Evolutionary conservation across 2,329 filamentous ascomycete species (phyloP).

Genomic region (Ceratocystiopsis brevicomis): DNA sequence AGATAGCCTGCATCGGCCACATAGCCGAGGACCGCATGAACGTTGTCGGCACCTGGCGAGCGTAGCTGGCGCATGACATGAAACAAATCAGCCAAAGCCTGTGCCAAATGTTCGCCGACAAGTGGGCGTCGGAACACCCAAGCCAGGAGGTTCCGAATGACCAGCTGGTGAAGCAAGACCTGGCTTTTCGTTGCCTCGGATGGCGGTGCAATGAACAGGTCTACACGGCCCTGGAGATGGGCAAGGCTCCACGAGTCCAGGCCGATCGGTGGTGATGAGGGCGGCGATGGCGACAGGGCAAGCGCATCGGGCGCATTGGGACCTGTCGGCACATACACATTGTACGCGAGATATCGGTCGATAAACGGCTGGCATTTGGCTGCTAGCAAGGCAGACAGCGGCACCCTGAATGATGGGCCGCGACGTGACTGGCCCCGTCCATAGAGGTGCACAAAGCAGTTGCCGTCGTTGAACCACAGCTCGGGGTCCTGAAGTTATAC

Average conservation of each 20-base stretch:
- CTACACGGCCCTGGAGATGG: constrained; percentile 18
- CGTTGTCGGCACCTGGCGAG: constrained; percentile 32
- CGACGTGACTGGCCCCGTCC: constrained; percentile 42
- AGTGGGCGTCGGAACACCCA: constrained; percentile 47
- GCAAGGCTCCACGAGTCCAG: constrained; percentile 8
- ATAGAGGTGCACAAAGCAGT: constrained; percentile 54
- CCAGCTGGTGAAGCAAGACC: constrained; percentile 43
- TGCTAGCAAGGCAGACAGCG: constrained; percentile 35
- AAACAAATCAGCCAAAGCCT: constrained; percentile 43
- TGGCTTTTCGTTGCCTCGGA: constrained; percentile 30
- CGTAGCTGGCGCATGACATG: constrained; percentile 46
- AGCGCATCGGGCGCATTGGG: neutral
- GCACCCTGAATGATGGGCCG: constrained; percentile 49
- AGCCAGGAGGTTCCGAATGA: constrained; percentile 58
- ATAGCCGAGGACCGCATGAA: constrained; percentile 43
- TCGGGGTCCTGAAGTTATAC: constrained; percentile 42
- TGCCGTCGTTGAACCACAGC: constrained; percentile 47
- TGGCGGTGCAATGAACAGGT: constrained; percentile 55
- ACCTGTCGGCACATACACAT: constrained; percentile 9
- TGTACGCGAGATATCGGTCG: constrained; percentile 25
- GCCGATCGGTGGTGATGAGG: constrained; percentile 11
- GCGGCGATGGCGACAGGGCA: constrained; percentile 2
- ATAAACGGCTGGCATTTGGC: constrained; percentile 43
- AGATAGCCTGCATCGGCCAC: constrained; percentile 52
- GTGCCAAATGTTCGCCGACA: constrained; percentile 47